Evolutionary conservation across 257 asterid genomes (phyloP).

Genomic region (Plantago elongata): DNA sequence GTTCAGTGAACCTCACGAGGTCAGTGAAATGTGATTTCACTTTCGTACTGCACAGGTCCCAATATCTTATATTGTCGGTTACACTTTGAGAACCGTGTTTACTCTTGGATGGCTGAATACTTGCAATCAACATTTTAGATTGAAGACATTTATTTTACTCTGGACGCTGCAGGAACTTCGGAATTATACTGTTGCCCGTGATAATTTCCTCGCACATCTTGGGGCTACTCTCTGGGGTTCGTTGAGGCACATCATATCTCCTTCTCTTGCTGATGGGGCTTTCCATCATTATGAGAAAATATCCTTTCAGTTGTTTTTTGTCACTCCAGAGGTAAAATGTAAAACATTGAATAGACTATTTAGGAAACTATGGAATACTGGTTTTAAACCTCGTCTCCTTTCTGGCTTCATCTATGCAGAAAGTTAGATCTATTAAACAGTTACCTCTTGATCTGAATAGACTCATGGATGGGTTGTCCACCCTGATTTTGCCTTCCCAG

Average conservation of each 20-base stretch:
- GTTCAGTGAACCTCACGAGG: slow-evolving; percentile 81
- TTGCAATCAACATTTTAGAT: slow-evolving; percentile 15
- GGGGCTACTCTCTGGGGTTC: slow-evolving; percentile 99
- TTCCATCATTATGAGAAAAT: slow-evolving; percentile 90
- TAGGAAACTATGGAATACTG: neutral
- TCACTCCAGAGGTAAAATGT: slow-evolving; percentile 78
- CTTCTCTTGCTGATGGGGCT: slow-evolving; percentile 97
- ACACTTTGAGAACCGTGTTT: neutral
- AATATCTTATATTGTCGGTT: slow-evolving; percentile 10
- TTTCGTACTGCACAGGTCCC: slow-evolving; percentile 7
- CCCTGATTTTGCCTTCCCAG: slow-evolving; percentile 78
- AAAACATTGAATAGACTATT: slow-evolving; percentile 9
- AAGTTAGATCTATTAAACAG: slow-evolving; percentile 46
- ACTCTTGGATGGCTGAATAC: slow-evolving; percentile 6
- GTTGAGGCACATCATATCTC: slow-evolving; percentile 83
- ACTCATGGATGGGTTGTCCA: slow-evolving; percentile 70
- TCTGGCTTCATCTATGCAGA: slow-evolving; percentile 45
- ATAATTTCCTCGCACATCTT: slow-evolving; percentile 90
- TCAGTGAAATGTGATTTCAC: slow-evolving; percentile 28
- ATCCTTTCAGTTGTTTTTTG: slow-evolving; percentile 87
- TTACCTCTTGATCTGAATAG: slow-evolving; percentile 79
- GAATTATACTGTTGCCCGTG: slow-evolving; percentile 96
- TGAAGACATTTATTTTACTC: neutral
- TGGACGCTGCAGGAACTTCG: slow-evolving; percentile 58
- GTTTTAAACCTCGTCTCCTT: slow-evolving; percentile 5